Conservation (phyloP, 768 basidiomycete genomes). For the Russula sp. region DNA sequence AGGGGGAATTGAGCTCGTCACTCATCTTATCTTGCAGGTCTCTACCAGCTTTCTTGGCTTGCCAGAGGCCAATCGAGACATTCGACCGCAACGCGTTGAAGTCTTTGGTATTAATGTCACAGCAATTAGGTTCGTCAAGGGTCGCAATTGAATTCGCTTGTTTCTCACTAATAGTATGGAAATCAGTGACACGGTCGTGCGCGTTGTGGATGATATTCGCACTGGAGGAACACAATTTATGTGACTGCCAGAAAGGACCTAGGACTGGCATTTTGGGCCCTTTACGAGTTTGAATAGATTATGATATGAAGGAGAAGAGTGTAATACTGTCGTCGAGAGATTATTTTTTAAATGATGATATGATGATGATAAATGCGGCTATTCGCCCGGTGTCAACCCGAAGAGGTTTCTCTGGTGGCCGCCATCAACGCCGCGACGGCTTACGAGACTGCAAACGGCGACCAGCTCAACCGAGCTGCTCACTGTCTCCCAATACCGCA, state of each 20-base stretch:
- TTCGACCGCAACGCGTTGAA: not conserved
- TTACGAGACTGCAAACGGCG: constrained; percentile 20
- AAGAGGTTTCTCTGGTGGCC: constrained; percentile 11
- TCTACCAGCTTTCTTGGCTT: constrained; percentile 9
- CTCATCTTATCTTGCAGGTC: constrained; percentile 4
- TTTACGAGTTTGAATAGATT: too few species aligned
- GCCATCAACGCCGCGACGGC: constrained; percentile 21
- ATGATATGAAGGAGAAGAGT: too few species aligned
- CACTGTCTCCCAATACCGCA: constrained; percentile 6
- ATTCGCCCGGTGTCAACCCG: constrained; percentile 5
- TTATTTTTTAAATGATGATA: too few species aligned
- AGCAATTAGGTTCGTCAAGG: not conserved
- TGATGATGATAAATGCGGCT: not conserved
- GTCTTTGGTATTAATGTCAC: not conserved
- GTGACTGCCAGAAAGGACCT: not conserved
- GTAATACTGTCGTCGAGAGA: too few species aligned
- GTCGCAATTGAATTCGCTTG: not conserved
- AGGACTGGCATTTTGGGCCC: not conserved
- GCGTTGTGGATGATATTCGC: not conserved
- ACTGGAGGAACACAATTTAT: constrained; percentile 3
- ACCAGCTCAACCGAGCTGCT: constrained; percentile 22
- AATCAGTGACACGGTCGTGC: not conserved
- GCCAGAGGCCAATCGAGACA: constrained; percentile 1
- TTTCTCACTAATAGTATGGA: not conserved
- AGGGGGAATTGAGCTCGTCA: not conserved